phyloP scores from a whole-genome alignment of 2,329 filamentous ascomycete genomes.

The Sporothrix humicola region DNA sequence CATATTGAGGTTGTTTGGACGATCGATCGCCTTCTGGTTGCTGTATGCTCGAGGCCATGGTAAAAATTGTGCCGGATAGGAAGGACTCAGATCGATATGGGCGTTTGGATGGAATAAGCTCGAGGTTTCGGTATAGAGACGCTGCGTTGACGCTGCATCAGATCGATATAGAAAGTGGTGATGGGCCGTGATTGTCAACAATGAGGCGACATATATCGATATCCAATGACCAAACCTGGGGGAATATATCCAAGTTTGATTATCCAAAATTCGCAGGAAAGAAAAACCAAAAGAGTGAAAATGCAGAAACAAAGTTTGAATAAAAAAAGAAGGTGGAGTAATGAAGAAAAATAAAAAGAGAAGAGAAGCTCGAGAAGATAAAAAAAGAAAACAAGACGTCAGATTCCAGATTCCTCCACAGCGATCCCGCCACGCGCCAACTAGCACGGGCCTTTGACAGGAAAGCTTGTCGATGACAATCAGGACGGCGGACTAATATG shows the following conservation, averaged over 20 bases:
- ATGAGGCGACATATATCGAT: conserved; percentile 1
- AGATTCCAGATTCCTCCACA: not conserved
- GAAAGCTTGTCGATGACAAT: conserved; percentile 13
- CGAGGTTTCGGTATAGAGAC: not conserved
- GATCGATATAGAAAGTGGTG: conserved; percentile 10
- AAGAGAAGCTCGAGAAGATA: not conserved
- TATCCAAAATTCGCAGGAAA: not conserved
- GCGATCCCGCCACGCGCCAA: conserved; percentile 13
- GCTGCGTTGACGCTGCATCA: not conserved
- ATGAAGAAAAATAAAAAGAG: not conserved
- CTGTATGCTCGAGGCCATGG: not conserved
- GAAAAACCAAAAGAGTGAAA: not conserved
- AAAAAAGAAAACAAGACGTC: conserved; percentile 4
- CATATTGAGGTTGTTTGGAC: conserved; percentile 7
- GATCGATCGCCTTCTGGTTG: not conserved
- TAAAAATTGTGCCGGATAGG: not conserved
- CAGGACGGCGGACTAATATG: not conserved
- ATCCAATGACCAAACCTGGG: not conserved
- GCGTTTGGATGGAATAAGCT: too few species aligned
- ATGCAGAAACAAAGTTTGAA: not conserved
- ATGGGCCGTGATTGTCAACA: not conserved
- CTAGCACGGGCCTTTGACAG: not conserved
- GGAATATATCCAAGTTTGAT: not conserved
- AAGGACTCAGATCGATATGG: not conserved
- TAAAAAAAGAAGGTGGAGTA: not conserved